phyloP scores from a whole-genome alignment of 2,329 filamentous ascomycete genomes.

The Talaromyces atroroseus region DNA sequence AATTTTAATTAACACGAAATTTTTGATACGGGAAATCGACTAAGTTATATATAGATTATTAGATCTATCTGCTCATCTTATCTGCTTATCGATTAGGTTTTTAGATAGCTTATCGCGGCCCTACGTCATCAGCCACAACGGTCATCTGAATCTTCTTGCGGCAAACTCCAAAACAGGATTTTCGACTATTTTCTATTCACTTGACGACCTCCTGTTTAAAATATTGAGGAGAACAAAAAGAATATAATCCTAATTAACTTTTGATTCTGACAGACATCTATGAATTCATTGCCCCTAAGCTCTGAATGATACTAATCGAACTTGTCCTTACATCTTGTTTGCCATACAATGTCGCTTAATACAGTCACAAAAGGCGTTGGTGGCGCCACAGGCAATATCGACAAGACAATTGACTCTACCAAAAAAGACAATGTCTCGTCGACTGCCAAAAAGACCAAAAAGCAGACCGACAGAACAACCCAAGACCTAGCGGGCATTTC shows the following conservation, averaged over 20 bases:
- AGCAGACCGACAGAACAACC: constrained; percentile 17
- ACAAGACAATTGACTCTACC: constrained; percentile 16
- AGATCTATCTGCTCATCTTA: not conserved
- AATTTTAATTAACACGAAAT: not conserved
- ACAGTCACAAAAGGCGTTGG: constrained; percentile 20
- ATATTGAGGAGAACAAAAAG: not conserved
- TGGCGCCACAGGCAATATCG: constrained; percentile 16
- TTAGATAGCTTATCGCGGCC: not conserved
- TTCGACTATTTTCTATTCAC: not conserved
- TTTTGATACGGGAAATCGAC: not conserved
- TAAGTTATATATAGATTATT: too few relatives aligned
- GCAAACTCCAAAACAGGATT: not conserved
- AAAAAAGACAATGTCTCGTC: constrained; percentile 17
- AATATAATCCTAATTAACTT: too few relatives aligned
- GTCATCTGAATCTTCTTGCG: not conserved
- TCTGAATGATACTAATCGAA: not conserved
- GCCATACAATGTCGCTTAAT: constrained; percentile 22
- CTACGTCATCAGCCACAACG: not conserved
- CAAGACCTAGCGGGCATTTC: constrained; percentile 17
- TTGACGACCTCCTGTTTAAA: not conserved
- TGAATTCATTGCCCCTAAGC: not conserved
- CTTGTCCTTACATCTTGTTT: not conserved
- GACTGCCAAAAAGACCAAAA: constrained; percentile 14
- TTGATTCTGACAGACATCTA: not conserved
- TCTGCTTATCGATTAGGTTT: not conserved